Conservation (phyloP, 2,329 filamentous ascomycete species). For the Pseudogymnoascus sp. region DNA sequence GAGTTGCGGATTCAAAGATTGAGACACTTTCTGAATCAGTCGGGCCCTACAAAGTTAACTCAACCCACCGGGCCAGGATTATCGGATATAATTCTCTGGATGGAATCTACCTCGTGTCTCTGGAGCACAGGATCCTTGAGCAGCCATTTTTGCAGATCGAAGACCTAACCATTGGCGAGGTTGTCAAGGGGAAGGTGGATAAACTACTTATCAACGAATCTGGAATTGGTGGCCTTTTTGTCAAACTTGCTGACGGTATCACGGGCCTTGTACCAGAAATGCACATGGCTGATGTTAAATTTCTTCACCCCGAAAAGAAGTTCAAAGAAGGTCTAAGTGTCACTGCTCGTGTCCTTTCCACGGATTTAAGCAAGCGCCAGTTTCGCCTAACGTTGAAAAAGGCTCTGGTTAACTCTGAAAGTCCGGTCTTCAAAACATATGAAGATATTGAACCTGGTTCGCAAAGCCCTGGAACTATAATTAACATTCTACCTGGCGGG, state of each 20-base stretch:
- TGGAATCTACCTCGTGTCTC: constrained; percentile 74
- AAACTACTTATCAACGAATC: constrained; percentile 70
- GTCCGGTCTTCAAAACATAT: constrained; percentile 68
- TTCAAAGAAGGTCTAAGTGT: constrained; percentile 81
- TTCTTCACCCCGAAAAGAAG: constrained; percentile 93
- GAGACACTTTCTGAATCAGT: constrained; percentile 69
- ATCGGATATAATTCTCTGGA: constrained; percentile 83
- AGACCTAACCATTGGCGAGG: constrained; percentile 72
- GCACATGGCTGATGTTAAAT: constrained; percentile 77
- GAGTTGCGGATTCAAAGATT: constrained; percentile 81
- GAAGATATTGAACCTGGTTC: constrained; percentile 64
- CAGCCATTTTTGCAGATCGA: constrained; percentile 88
- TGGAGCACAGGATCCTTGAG: constrained; percentile 73
- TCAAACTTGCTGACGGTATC: constrained; percentile 79
- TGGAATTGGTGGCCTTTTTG: constrained; percentile 73
- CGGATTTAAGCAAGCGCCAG: constrained; percentile 64
- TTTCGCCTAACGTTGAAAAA: constrained; percentile 91
- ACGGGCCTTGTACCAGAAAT: constrained; percentile 80
- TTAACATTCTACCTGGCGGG: constrained; percentile 69
- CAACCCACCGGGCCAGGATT: constrained; percentile 72
- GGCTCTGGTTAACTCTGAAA: constrained; percentile 82
- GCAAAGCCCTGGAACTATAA: constrained; percentile 77
- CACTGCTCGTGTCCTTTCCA: constrained; percentile 77
- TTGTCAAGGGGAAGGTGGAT: constrained; percentile 76
- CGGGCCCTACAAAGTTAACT: constrained; percentile 70